Base-by-base conservation (phyloP, 2,329 filamentous ascomycete species). In the Bipolaris bicolor region DNA sequence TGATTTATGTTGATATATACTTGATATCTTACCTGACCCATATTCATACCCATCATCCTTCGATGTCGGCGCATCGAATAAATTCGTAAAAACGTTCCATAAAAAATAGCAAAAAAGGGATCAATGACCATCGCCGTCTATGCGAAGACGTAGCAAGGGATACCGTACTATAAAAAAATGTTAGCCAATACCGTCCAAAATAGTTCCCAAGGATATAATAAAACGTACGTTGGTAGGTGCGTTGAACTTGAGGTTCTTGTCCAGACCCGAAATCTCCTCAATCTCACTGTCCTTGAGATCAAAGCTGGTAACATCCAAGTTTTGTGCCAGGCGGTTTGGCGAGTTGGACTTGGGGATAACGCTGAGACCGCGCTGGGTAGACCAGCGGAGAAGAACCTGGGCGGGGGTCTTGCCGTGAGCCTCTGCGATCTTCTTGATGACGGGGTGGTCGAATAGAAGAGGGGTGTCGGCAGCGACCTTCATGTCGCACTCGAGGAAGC, bases 301-400 rank as follows among this genome's bases (percentile, higher is more conserved):
- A 49, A 73, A 76, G 58, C 61, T 61, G 7, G 63, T 67, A 18
- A 71, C 67, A 49, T 74, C 69, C 54, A 76, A 54, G 59, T 76
- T 76, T 62, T 74, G 62, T 40, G 62, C 55, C 50, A 76, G 57
- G n/a, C 72, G 64, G 48, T 67, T 57, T 49, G 63, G 63, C 22
- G 68, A 66, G 58, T 68, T 73, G 49, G 70, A 73, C 67, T 77
- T 77, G 39, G 74, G 74, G 50, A 77, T 77, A 31, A 76, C 74
- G n/a, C 68, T 67, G 5, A 75, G 55, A 16, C 74, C 73, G 18
- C 72, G 67, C 84, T 97, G 92, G n/a, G 91, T 96, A 39, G 91
- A 86, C 92, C 92, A 97, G 72, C 92, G 84, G 66, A 97, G 84
- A 63, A 97, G 83, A 20, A 97, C 83, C 83, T 97, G 92, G 15